Base-by-base conservation (phyloP, 75 land plant species). In the Cupressus sempervirens region DNA sequence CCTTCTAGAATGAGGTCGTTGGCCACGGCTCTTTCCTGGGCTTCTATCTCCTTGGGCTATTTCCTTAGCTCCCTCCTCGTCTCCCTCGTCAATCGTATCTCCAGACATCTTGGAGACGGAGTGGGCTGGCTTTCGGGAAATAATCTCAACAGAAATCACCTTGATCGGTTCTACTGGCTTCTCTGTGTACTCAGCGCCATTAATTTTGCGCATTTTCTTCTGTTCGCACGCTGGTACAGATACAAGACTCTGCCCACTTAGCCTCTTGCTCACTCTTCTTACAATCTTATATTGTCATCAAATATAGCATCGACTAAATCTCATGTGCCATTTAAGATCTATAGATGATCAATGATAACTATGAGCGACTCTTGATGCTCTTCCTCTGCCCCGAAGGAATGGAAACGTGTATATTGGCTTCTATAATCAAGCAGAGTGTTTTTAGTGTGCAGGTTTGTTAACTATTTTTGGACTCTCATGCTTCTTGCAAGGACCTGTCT, bases 81-180 rank as follows among this genome's bases (percentile, higher is more conserved):
- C 4, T 70, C 87, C 41, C 52, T 92, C 11, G 92, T 89, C 62
- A 90, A 88, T 75, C 75, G 76, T 29, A 54, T 82, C 4, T 88
- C 91, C n/a, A 83, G 84, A 29, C 53, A 26, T 35, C 72, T 58
- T 10, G 75, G 79, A 11, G 48, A 68, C 23, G 76, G 70, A 0
- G 30, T 30, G 4, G 88, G 87, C 13, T 91, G 93, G 92, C 72
- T 92, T 7, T 72, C 85, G 3, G 86, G 84, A 0, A 85, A 88
- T 84, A 90, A 92, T 80, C 54, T 93, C 73, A 93, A 93, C 72
- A 41, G 84, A 29, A 85, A 88, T 76, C 90, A 88, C 67, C 87
- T 93, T 9, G 94, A 93, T 26, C 67, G 82, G n/a, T 93, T 90
- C 83, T 93, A 90, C 36, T 93, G 94, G 94, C 81, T 93, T 36